These are phyloP conservation scores for Suillus americanus DNA, from an alignment of 768 basidiomycete species.

Conservation along the genomic window DNA sequence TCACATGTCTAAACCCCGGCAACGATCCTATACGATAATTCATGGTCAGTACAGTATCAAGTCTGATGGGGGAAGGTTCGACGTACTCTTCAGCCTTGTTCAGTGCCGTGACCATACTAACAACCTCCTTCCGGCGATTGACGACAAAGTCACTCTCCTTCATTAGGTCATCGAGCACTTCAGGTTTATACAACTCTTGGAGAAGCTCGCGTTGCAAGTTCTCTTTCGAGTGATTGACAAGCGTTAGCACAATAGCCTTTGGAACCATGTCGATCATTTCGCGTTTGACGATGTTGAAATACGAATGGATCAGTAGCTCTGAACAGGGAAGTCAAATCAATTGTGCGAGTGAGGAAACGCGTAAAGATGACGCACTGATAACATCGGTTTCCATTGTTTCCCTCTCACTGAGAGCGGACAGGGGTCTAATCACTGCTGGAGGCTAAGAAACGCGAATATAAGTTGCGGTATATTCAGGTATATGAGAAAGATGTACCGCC, in stretches of 20 bases:
- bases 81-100: constrained; percentile 92
- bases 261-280: constrained; percentile 99
- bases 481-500: constrained; percentile 37
- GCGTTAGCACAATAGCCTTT: constrained; percentile 88
- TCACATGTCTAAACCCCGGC: constrained; percentile 50
- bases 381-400: constrained; percentile 99
- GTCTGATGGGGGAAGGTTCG: constrained; percentile 4
- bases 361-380: constrained; percentile 74
- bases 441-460: constrained; percentile 45
- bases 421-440: constrained; percentile 84
- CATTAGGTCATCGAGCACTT: constrained; percentile 90
- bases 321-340: constrained; percentile 10
- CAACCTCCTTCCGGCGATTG: constrained; percentile 89
- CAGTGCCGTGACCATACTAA: constrained; percentile 89
- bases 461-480: not conserved
- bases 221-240: constrained; percentile 93
- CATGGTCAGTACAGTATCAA: constrained; percentile 14
- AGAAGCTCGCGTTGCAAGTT: constrained; percentile 91
- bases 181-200: constrained; percentile 96
- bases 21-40: constrained; percentile 46
- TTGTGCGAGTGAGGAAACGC: not conserved
- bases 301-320: constrained; percentile 96
- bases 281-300: constrained; percentile 97
- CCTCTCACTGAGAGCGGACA: constrained; percentile 86
- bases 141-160: constrained; percentile 94